Conservation (phyloP, 2,329 filamentous ascomycete genomes). For the Colletotrichum sublineola region DNA sequence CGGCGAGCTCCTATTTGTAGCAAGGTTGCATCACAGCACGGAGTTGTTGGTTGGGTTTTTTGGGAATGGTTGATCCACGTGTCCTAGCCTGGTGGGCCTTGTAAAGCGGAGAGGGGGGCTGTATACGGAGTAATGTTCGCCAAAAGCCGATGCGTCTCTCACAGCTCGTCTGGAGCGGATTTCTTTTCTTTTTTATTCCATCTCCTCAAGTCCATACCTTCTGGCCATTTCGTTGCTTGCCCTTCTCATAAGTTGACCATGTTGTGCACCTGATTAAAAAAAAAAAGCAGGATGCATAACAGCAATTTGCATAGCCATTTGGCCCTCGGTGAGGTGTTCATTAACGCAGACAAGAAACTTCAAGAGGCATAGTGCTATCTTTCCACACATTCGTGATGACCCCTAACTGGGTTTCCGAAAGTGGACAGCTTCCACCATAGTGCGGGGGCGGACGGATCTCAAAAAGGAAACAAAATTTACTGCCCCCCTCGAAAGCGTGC, state of each 20-base stretch:
- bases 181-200: background rate
- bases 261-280: slow-evolving; percentile 51
- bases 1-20: background rate
- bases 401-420: slow-evolving; percentile 45
- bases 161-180: slow-evolving; percentile 23
- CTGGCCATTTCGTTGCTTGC: background rate
- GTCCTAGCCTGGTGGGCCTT: slow-evolving; percentile 6
- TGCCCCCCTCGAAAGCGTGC: background rate
- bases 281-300: slow-evolving; percentile 52
- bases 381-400: slow-evolving; percentile 56
- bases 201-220: background rate
- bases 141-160: background rate
- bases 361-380: slow-evolving; percentile 51
- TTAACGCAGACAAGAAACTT: slow-evolving; percentile 54
- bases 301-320: slow-evolving; percentile 53
- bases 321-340: slow-evolving; percentile 53
- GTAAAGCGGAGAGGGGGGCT: background rate
- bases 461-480: background rate
- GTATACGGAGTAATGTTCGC: background rate
- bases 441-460: background rate
- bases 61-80: slow-evolving; percentile 19
- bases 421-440: background rate
- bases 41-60: slow-evolving; percentile 12
- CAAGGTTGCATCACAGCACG: slow-evolving; percentile 24
- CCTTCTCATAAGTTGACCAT: slow-evolving; percentile 47